Percentiles rank a stretch among this genome's conserved stretches.
phyloP scores from a whole-genome alignment of 495 filamentous ascomycete genomes.

The Ramalina peruviana region DNA sequence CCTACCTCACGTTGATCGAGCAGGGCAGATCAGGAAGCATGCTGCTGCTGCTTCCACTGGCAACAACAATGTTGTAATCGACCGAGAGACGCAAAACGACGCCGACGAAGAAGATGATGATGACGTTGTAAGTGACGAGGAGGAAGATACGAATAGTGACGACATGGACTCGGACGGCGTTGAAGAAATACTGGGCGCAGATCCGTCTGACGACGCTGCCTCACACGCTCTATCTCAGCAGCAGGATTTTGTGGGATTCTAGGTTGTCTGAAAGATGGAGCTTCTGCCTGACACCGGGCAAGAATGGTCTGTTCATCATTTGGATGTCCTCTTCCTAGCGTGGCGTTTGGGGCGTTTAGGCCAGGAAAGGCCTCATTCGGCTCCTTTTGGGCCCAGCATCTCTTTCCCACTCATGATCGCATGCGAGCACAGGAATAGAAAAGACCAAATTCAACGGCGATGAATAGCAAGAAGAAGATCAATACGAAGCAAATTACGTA shows the following conservation, averaged over 20 bases:
- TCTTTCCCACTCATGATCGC: no score
- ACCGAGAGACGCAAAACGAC: conserved; percentile 14
- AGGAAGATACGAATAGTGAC: conserved; percentile 62
- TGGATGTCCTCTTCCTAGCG: no score
- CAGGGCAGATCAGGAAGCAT: conserved; percentile 52
- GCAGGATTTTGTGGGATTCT: conserved; percentile 55
- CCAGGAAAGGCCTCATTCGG: no score
- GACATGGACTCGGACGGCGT: conserved; percentile 84
- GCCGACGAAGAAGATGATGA: conserved; percentile 50
- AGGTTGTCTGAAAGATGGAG: not conserved
- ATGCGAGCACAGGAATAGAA: no score
- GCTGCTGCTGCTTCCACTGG: conserved; percentile 26
- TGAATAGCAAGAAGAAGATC: no score
- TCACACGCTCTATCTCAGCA: conserved; percentile 46
- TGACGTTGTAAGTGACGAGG: conserved; percentile 75
- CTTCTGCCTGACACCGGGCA: no score
- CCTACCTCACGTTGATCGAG: conserved; percentile 78
- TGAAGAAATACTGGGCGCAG: conserved; percentile 47
- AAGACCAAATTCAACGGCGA: no score
- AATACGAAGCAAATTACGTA: no score
- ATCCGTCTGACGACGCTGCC: conserved; percentile 29
- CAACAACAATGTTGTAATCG: conserved; percentile 11
- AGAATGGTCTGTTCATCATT: no score
- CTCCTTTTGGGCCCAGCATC: no score
- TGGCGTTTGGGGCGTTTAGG: no score